Conservation (phyloP, 805 yeast genomes). For the Lipomyces orientalis region DNA sequence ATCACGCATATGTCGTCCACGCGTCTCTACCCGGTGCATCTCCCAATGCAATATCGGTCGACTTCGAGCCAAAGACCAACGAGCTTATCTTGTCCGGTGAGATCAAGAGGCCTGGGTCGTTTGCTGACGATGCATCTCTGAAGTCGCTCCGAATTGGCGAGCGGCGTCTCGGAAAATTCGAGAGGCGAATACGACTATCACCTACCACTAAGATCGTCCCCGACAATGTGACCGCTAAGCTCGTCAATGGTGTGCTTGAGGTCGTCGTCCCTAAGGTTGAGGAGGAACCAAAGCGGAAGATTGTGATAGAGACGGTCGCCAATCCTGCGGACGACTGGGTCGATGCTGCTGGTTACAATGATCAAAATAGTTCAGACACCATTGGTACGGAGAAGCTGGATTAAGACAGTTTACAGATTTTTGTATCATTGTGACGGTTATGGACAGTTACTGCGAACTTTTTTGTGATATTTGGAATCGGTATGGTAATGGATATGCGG, state of each 20-base stretch:
- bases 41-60: conserved; percentile 47
- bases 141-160: conserved; percentile 45
- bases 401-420: conserved; percentile 4
- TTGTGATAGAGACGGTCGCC: conserved; percentile 31
- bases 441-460: background rate
- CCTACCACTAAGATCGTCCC: conserved; percentile 52
- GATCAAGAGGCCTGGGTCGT: conserved; percentile 25
- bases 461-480: too few relatives aligned
- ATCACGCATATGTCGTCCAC: conserved; percentile 50
- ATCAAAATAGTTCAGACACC: background rate
- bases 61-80: conserved; percentile 54
- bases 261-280: conserved; percentile 51
- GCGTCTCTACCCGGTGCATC: conserved; percentile 57
- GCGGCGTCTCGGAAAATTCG: conserved; percentile 50
- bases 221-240: conserved; percentile 53
- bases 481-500: background rate
- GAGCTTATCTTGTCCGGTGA: conserved; percentile 55
- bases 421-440: background rate
- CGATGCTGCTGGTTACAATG: conserved; percentile 20
- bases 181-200: conserved; percentile 49
- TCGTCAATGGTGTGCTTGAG: conserved; percentile 53
- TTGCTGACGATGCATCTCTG: conserved; percentile 44
- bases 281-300: conserved; percentile 25
- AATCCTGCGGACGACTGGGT: conserved; percentile 33
- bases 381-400: conserved; percentile 31